Conservation (phyloP, 164 flowering plant genomes). For the Vitis cinerea region DNA sequence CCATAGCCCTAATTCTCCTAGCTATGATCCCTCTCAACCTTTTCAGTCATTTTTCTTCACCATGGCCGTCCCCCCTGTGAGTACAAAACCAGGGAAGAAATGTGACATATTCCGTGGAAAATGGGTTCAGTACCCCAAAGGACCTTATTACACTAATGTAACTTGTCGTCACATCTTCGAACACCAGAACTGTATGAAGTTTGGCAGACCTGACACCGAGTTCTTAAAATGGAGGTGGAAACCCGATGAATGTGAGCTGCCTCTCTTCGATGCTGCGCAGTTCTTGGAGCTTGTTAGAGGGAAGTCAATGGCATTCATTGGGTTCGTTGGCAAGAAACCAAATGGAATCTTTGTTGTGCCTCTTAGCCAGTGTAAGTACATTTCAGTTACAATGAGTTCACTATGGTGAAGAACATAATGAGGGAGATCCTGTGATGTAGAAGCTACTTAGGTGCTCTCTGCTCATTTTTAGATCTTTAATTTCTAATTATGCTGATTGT, state of each 20-base stretch:
- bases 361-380: conserved; percentile 31
- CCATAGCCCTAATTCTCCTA: conserved; percentile 11
- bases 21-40: conserved; percentile 15
- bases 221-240: conserved; percentile 44
- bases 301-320: conserved; percentile 37
- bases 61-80: not conserved
- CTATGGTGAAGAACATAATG: too few species aligned
- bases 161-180: conserved; percentile 30
- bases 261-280: conserved; percentile 26
- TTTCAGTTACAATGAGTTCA: too few species aligned
- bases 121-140: conserved; percentile 27
- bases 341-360: conserved; percentile 44
- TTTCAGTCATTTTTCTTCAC: not conserved
- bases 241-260: conserved; percentile 38
- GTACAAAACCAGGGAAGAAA: not conserved
- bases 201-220: conserved; percentile 33
- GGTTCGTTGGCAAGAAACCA: conserved; percentile 43
- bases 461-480: too few species aligned
- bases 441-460: too few species aligned
- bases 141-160: conserved; percentile 30
- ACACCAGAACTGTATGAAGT: conserved; percentile 39
- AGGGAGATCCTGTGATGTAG: too few species aligned
- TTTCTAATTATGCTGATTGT: too few species aligned
- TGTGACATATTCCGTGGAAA: conserved; percentile 32
- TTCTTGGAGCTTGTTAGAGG: conserved; percentile 33